Conservation (phyloP, 2,329 filamentous ascomycete species). For the Arthroderma uncinatum region DNA sequence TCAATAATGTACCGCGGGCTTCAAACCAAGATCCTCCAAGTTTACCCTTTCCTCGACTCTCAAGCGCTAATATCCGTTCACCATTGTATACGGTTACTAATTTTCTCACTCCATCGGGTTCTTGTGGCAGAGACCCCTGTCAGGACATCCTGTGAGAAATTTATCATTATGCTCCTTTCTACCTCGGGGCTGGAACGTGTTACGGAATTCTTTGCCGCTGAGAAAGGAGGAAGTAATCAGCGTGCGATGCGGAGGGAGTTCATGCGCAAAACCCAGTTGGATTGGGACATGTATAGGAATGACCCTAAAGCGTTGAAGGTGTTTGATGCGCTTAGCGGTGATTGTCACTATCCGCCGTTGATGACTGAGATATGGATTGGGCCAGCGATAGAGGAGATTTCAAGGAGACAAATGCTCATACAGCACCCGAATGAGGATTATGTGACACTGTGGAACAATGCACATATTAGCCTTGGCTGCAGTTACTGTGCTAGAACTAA, state of each 20-base stretch:
- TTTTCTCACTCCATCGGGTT: constrained; percentile 30
- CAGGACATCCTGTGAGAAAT: constrained; percentile 24
- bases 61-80: constrained; percentile 31
- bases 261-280: constrained; percentile 34
- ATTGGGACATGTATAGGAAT: constrained; percentile 28
- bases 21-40: constrained; percentile 29
- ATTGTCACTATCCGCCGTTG: constrained; percentile 18
- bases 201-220: constrained; percentile 34
- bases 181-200: constrained; percentile 31
- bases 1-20: constrained; percentile 28
- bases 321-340: constrained; percentile 22
- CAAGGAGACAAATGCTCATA: constrained; percentile 17
- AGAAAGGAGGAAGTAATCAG: constrained; percentile 34
- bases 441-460: constrained; percentile 25
- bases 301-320: constrained; percentile 30
- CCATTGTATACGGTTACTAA: constrained; percentile 32
- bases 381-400: constrained; percentile 25
- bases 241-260: constrained; percentile 33
- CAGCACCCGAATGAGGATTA: constrained; percentile 26
- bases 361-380: constrained; percentile 33
- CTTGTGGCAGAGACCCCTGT: constrained; percentile 26
- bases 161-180: constrained; percentile 33
- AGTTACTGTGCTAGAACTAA: constrained; percentile 20
- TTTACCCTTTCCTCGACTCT: constrained; percentile 32
- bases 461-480: constrained; percentile 30